A percentile compares a stretch with the other conserved stretches of the same genome.
Conservation (phyloP, 2,329 filamentous ascomycete genomes). For the Sordariomycetes sp. region DNA sequence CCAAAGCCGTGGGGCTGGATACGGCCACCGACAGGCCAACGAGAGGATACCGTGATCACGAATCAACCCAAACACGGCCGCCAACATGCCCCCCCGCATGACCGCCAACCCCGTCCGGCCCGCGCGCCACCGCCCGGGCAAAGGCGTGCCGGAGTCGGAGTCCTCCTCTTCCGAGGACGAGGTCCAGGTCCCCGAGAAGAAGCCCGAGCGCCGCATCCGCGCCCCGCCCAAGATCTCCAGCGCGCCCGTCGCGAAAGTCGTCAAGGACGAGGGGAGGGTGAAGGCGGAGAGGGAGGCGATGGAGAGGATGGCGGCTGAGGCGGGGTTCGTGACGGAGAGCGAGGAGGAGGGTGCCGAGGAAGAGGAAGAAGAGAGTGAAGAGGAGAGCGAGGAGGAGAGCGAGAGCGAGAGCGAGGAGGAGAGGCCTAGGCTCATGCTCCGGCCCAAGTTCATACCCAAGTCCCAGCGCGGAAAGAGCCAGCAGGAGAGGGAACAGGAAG, state of each 20-base stretch:
- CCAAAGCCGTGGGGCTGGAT: too few species aligned
- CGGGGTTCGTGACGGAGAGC: conserved; percentile 49
- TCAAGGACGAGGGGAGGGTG: not conserved
- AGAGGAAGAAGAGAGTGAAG: conserved; percentile 22
- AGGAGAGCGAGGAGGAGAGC: conserved; percentile 25
- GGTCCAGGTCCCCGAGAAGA: conserved; percentile 13
- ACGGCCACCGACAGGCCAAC: too few species aligned
- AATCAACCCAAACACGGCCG: not conserved
- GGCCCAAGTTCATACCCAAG: conserved; percentile 51
- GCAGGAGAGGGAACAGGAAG: conserved; percentile 11
- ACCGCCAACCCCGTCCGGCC: conserved; percentile 79
- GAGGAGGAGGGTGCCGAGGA: conserved; percentile 14
- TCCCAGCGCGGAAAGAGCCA: conserved; percentile 27
- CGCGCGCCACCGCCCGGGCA: conserved; percentile 75
- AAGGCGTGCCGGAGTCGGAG: conserved; percentile 41
- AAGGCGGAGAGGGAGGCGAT: conserved; percentile 4
- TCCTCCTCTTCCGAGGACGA: conserved; percentile 33
- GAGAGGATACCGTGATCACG: too few species aligned
- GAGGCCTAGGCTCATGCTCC: conserved; percentile 44
- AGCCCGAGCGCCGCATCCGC: conserved; percentile 18
- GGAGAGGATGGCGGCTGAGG: conserved; percentile 39
- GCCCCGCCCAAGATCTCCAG: conserved; percentile 43
- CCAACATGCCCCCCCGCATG: conserved; percentile 61
- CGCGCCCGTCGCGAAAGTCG: conserved; percentile 10
- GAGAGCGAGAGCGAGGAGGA: conserved; percentile 35